Evolutionary conservation across 352 stramenopile genomes (phyloP).

Genomic region (Phytopythium oedochilum): DNA sequence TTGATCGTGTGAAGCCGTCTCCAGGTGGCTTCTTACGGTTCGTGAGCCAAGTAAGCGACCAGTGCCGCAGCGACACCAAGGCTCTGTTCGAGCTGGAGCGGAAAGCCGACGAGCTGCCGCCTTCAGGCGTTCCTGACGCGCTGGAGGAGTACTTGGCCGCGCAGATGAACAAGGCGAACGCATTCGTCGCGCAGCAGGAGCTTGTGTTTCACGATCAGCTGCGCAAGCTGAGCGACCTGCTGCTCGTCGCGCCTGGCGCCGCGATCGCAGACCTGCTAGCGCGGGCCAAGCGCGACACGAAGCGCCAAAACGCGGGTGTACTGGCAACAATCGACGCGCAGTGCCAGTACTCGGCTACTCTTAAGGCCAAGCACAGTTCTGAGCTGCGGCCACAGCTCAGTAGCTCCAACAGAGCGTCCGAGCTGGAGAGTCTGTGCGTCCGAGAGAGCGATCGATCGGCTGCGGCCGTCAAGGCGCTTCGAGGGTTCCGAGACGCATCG

Average conservation of each 20-base stretch:
- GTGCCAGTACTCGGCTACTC: conserved; percentile 32
- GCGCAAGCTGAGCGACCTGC: conserved; percentile 46
- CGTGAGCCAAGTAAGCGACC: conserved; percentile 43
- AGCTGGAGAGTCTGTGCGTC: conserved; percentile 47
- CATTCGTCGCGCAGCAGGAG: conserved; percentile 54
- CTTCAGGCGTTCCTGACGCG: conserved; percentile 52
- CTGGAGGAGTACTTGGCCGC: conserved; percentile 69
- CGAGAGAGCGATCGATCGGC: conserved; percentile 44
- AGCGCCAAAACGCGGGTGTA: conserved; percentile 9
- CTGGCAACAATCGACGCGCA: conserved; percentile 22
- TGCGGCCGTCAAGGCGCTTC: conserved; percentile 22
- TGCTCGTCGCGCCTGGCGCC: conserved; percentile 41
- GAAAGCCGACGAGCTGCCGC: conserved; percentile 60
- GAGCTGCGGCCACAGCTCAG: conserved; percentile 70
- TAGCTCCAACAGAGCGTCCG: conserved; percentile 54
- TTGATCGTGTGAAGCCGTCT: conserved; percentile 13
- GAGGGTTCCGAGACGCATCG: conserved; percentile 21
- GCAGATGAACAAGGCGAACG: conserved; percentile 52
- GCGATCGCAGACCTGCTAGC: conserved; percentile 34
- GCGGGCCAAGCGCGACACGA: conserved; percentile 17
- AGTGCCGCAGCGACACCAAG: conserved; percentile 56
- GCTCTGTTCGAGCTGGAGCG: conserved; percentile 53
- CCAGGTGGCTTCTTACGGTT: conserved; percentile 41
- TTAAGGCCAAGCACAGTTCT: conserved; percentile 42
- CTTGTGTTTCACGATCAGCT: conserved; percentile 55